Conservation (phyloP, 2,329 filamentous ascomycete genomes). For the Furcasterigmium furcatum region DNA sequence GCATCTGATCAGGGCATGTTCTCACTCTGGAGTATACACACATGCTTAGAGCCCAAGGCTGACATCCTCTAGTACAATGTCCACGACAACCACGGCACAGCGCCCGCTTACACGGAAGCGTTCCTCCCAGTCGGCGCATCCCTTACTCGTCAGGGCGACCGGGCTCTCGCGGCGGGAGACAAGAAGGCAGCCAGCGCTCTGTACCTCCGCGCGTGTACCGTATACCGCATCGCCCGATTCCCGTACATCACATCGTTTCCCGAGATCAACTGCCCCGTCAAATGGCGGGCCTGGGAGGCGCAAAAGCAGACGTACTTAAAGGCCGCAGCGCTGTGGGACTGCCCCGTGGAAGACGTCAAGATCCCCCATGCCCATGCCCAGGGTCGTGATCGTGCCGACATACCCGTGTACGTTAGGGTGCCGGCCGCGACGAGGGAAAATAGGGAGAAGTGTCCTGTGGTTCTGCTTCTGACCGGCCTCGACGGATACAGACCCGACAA, state of each 20-base stretch:
- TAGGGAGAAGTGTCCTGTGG: constrained; percentile 30
- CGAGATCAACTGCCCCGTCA: constrained; percentile 33
- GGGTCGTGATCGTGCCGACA: constrained; percentile 46
- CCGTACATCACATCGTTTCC: constrained; percentile 49
- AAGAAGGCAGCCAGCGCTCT: constrained; percentile 53
- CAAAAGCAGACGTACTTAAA: constrained; percentile 64
- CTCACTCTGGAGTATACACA: too few relatives aligned
- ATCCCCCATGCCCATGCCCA: constrained; percentile 55
- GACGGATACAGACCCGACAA: constrained; percentile 64
- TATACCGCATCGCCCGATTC: constrained; percentile 73
- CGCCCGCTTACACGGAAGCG: constrained; percentile 59
- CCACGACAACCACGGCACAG: constrained; percentile 56
- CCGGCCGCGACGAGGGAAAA: constrained; percentile 40
- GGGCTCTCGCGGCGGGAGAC: constrained; percentile 44
- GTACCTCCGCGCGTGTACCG: constrained; percentile 67
- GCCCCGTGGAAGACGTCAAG: constrained; percentile 57
- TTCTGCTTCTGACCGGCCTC: constrained; percentile 58
- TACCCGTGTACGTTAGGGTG: constrained; percentile 64
- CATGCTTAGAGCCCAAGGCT: too few relatives aligned
- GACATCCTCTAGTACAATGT: constrained; percentile 40
- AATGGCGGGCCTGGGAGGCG: constrained; percentile 61
- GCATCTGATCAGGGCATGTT: constrained; percentile 57
- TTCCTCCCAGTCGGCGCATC: constrained; percentile 60
- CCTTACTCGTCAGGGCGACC: constrained; percentile 50
- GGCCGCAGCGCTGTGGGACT: constrained; percentile 48